These are phyloP conservation scores for Porogramme epimiltina DNA, from an alignment of 1,284 basidiomycete genomes.

Conservation along the genomic window DNA sequence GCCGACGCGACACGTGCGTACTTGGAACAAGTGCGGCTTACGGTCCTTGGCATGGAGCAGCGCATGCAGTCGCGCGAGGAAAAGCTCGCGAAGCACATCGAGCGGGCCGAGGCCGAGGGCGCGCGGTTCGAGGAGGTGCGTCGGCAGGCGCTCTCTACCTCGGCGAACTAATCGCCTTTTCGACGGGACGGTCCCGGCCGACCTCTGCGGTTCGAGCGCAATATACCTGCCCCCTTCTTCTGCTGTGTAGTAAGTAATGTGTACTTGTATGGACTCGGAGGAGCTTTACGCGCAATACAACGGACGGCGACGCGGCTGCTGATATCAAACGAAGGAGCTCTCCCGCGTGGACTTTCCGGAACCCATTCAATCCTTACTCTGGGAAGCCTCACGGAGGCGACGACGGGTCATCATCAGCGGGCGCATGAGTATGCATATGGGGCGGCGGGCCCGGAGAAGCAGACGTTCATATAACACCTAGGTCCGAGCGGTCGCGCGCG, in stretches of 20 bases:
- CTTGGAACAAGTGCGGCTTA: conserved; percentile 67
- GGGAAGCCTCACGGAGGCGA: too few species aligned
- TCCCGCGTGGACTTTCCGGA: too few species aligned
- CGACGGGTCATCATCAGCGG: too few species aligned
- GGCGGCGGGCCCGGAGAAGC: too few species aligned
- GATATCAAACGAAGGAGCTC: too few species aligned
- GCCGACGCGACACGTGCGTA: conserved; percentile 50
- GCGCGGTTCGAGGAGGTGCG: conserved; percentile 50
- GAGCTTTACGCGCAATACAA: neutral
- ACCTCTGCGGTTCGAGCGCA: neutral
- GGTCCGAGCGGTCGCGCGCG: too few species aligned
- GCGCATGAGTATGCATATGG: too few species aligned
- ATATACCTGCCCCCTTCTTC: neutral
- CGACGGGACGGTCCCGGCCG: neutral
- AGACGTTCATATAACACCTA: too few species aligned
- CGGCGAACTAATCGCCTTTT: neutral
- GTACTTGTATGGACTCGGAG: conserved; percentile 17
- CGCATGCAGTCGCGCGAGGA: conserved; percentile 66
- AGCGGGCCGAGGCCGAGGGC: conserved; percentile 62
- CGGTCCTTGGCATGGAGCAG: conserved; percentile 79
- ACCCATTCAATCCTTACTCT: too few species aligned
- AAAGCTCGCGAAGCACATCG: conserved; percentile 58
- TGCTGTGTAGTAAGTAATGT: conserved; percentile 1
- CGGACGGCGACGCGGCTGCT: too few species aligned
- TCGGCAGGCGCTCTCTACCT: conserved; percentile 32